Evolutionary conservation across 768 basidiomycete genomes (phyloP).

Genomic region (Leccinellum luteum): DNA sequence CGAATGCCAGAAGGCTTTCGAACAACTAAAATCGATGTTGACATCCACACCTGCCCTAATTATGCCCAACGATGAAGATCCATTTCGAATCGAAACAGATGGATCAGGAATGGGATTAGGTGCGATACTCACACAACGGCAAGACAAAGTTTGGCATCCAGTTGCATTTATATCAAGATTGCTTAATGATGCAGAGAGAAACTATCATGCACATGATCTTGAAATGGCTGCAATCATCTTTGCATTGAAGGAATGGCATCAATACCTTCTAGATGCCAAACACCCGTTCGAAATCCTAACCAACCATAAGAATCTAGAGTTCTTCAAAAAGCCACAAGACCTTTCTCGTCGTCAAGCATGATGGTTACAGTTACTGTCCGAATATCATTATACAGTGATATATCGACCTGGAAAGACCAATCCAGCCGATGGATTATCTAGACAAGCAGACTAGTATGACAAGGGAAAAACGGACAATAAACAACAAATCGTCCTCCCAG

Average conservation of each 20-base stretch:
- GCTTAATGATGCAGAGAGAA: neutral
- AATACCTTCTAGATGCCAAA: neutral
- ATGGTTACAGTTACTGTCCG: neutral
- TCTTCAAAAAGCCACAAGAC: constrained; percentile 19
- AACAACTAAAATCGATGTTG: neutral
- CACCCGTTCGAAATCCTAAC: constrained; percentile 24
- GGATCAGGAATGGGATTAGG: neutral
- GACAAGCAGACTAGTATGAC: neutral
- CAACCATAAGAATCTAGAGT: constrained; percentile 42
- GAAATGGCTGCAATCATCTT: constrained; percentile 3
- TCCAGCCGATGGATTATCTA: neutral
- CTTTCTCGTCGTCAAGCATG: neutral
- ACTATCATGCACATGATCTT: neutral
- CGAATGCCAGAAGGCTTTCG: no score
- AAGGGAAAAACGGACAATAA: neutral
- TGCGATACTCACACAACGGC: neutral
- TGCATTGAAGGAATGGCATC: neutral
- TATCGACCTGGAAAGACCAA: neutral
- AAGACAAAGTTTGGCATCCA: neutral
- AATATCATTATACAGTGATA: neutral
- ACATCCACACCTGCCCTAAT: rapidly evolving
- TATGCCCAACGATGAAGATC: neutral
- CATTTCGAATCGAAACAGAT: neutral
- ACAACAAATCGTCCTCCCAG: neutral
- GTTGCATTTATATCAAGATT: no score